Evolutionary conservation across 106 monocot genomes (phyloP), one percentile per base, ranked within the genome.

Genomic region (Amphibolis antarctica): DNA sequence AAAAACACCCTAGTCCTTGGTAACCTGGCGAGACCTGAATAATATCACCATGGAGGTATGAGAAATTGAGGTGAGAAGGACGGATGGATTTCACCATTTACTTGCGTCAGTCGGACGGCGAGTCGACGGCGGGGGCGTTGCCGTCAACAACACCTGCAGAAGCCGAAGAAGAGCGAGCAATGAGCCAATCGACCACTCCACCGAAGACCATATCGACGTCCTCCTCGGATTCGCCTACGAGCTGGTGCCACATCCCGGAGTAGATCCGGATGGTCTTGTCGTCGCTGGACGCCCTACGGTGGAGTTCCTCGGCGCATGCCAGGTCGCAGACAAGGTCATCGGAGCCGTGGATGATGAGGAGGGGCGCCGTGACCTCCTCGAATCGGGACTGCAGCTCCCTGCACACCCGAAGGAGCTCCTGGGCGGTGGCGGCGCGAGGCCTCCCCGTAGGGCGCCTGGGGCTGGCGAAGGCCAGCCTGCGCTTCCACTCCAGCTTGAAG

Each of bases 401-500:
- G 79, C 89, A 86, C 27, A 94, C 77, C 13, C 89, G 71, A 22
- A 89, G 55, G 44, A 94, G 89, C 81, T 94, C 89, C 46, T 60
- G 69, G 3, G 93, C 89, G 4, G 93, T 94, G 46, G 81, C 93
- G 19, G 93, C 86, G 59, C 93, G 63, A 23, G 83, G 85, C 66
- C 66, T 46, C 11, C 67, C 68, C 53, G 70, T 62, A 10, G 48
- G 49, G 11, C 89, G 72, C 49, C 73, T 59, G 23, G 93, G 93
- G 73, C 85, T 89, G 22, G 83, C 78, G 44, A 86, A 9, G 23
- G 83, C 93, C 72, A 94, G 78, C 68, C 55, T 70, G 74, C 88
- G 71, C 83, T 94, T 94, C 89, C 88, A 86, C 53, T 83, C 86
- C 67, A 83, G 81, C 82, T 86, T 89, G 74, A 86, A 94, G 10